phyloP scores from a whole-genome alignment of 1,284 basidiomycete genomes.

The Kwoniella shivajii region DNA sequence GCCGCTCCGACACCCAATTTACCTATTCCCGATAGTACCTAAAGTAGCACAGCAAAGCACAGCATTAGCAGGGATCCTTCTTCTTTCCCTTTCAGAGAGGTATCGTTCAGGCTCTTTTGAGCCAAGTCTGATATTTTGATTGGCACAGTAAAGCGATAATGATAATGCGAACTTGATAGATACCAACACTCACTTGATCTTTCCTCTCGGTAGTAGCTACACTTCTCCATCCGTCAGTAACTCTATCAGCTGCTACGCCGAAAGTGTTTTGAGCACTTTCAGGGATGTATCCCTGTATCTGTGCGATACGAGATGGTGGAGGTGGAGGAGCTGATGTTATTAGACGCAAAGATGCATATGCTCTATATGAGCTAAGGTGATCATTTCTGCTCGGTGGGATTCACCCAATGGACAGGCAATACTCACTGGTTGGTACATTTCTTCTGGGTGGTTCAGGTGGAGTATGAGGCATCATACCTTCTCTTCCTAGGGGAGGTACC shows the following conservation, averaged over 20 bases:
- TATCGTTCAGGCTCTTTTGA: too few species aligned
- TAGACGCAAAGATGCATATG: background rate
- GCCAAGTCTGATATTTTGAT: background rate
- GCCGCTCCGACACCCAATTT: conserved; percentile 30
- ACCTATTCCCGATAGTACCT: conserved; percentile 28
- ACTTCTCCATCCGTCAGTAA: conserved; percentile 25
- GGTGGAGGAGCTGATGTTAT: conserved; percentile 9
- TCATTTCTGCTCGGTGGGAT: background rate
- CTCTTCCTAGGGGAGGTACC: conserved; percentile 21
- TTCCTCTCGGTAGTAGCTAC: conserved; percentile 28
- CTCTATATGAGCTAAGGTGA: background rate
- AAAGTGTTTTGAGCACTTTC: conserved; percentile 18
- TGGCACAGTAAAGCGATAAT: background rate
- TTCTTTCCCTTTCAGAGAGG: too few species aligned
- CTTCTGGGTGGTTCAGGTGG: conserved; percentile 17
- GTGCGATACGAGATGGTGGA: background rate
- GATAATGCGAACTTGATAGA: background rate
- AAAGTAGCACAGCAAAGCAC: background rate
- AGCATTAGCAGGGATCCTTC: too few species aligned
- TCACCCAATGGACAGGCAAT: background rate
- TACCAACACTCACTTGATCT: conserved; percentile 24
- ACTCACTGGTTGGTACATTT: conserved; percentile 12
- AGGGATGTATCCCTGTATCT: conserved; percentile 24
- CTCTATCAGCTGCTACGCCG: conserved; percentile 18
- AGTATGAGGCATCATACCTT: conserved; percentile 19